A percentile compares a stretch with the other conserved stretches of the same genome.
Conservation (phyloP, 2,329 filamentous ascomycete species). For the Venturia aucupariae region DNA sequence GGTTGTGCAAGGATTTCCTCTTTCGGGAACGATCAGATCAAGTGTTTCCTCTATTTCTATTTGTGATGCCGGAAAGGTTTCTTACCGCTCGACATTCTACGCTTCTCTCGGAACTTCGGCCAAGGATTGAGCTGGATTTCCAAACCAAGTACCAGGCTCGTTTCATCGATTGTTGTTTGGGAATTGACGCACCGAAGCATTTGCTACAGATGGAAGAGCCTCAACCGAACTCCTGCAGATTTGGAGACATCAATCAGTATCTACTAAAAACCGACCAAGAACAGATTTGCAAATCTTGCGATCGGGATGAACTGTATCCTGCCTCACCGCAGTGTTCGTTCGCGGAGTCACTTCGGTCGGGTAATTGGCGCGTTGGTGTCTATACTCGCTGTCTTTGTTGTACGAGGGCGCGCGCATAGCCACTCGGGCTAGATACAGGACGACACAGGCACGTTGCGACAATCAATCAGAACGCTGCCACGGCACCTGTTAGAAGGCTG, state of each 20-base stretch:
- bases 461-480: neutral
- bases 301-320: neutral
- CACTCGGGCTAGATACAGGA: too few relatives aligned
- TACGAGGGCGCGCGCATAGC: too few relatives aligned
- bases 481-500: neutral
- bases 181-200: neutral
- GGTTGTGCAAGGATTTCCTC: neutral
- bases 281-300: conserved; percentile 1
- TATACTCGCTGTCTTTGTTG: too few relatives aligned
- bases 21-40: neutral
- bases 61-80: neutral
- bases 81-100: neutral
- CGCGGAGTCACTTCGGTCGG: neutral
- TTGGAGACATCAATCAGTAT: neutral
- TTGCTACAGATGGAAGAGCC: conserved; percentile 1
- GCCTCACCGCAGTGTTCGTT: neutral
- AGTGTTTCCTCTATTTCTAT: conserved; percentile 6
- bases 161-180: neutral
- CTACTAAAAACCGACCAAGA: neutral
- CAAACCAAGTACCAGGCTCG: neutral
- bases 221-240: neutral
- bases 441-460: neutral
- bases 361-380: too few relatives aligned
- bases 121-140: neutral
- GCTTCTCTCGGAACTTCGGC: neutral